Evolutionary conservation across 2,329 filamentous ascomycete genomes (phyloP).

Genomic region (Raffaelea deltoideospora): DNA sequence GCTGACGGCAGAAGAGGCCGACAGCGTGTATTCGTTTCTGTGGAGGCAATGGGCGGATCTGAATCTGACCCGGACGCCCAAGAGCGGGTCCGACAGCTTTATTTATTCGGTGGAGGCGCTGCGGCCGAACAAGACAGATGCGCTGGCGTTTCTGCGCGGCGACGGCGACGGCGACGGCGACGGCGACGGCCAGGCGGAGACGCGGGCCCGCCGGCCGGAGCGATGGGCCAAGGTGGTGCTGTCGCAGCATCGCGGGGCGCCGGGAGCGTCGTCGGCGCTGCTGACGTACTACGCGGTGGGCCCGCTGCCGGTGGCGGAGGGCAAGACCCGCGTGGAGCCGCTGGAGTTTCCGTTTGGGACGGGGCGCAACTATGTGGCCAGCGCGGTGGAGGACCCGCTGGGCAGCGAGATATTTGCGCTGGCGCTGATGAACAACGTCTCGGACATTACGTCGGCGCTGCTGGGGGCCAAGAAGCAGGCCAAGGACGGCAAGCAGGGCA

Average conservation of each 20-base stretch:
- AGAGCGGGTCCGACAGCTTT: slow-evolving; percentile 27
- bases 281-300: slow-evolving; percentile 31
- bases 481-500: slow-evolving; percentile 24
- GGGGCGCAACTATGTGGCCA: slow-evolving; percentile 3
- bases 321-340: slow-evolving; percentile 20
- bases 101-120: slow-evolving; percentile 31
- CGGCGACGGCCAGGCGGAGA: slow-evolving; percentile 12
- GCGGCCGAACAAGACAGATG: slow-evolving; percentile 30
- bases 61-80: slow-evolving; percentile 25
- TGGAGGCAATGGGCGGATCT: slow-evolving; percentile 23
- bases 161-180: too few species aligned
- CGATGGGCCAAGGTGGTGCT: slow-evolving; percentile 31
- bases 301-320: slow-evolving; percentile 25
- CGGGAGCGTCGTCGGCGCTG: slow-evolving; percentile 24
- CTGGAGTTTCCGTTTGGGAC: slow-evolving; percentile 23
- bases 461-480: slow-evolving; percentile 17
- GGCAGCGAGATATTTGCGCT: slow-evolving; percentile 16
- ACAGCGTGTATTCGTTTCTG: slow-evolving; percentile 26
- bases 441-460: slow-evolving; percentile 26
- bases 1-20: slow-evolving; percentile 25
- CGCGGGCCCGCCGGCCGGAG: slow-evolving; percentile 12
- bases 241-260: slow-evolving; percentile 16
- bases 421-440: slow-evolving; percentile 16
- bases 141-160: slow-evolving; percentile 26
- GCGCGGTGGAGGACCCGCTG: neutral